A percentile compares a stretch with the other conserved stretches of the same genome.
These are phyloP conservation scores for Colletotrichum sp. DNA, from an alignment of 2,329 filamentous ascomycete species.

Conservation along the genomic window DNA sequence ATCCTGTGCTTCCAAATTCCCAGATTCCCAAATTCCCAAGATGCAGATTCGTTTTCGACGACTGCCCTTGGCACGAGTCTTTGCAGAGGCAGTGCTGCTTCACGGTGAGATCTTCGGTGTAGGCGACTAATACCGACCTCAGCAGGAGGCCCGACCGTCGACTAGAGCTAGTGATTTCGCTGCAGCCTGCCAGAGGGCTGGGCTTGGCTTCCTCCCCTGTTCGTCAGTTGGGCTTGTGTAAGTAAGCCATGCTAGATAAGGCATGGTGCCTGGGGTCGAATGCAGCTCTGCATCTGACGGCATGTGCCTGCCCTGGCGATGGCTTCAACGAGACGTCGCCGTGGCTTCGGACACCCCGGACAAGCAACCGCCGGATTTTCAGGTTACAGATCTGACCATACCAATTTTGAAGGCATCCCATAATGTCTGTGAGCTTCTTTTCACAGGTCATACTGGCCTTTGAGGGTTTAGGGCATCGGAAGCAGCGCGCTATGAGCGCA, in stretches of 20 bases:
- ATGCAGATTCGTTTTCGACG: not conserved
- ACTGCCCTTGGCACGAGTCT: not conserved
- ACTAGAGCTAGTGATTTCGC: not conserved
- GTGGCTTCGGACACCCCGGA: not conserved
- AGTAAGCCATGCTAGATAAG: not conserved
- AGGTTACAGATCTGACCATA: not conserved
- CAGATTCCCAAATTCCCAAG: not conserved
- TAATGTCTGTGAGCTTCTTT: not conserved
- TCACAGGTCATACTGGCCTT: not conserved
- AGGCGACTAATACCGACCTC: not conserved
- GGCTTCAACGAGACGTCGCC: not conserved
- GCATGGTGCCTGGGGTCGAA: not conserved
- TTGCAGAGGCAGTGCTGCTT: not conserved
- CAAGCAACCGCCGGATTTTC: not conserved
- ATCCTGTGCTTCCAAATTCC: not conserved
- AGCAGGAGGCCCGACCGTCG: not conserved
- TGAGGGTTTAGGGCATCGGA: not conserved
- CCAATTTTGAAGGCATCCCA: fast-evolving
- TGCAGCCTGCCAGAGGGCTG: not conserved
- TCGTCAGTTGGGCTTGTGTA: not conserved
- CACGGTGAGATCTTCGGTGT: not conserved
- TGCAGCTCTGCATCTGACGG: not conserved
- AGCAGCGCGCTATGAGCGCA: not conserved
- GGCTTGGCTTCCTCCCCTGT: not conserved
- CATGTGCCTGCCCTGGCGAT: not conserved